Conservation (phyloP, 805 yeast genomes). For the Yarrowia sp. region DNA sequence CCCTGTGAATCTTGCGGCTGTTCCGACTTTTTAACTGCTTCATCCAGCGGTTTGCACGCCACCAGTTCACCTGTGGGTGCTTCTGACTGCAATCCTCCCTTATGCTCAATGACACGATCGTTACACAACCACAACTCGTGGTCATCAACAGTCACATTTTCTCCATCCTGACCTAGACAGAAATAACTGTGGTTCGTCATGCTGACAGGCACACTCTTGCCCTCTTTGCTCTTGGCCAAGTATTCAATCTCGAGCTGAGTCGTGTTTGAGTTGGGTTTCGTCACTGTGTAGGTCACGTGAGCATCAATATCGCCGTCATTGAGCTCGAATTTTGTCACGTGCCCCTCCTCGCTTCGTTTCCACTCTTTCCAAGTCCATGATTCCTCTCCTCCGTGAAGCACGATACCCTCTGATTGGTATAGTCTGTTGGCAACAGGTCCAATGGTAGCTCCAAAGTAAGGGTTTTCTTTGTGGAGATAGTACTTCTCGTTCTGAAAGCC, state of each 20-base stretch:
- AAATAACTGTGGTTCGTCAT: slow-evolving; percentile 10
- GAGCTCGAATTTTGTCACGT: neutral
- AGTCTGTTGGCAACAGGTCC: slow-evolving; percentile 5
- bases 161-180: neutral
- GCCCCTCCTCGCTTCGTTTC: neutral
- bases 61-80: neutral
- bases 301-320: neutral
- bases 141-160: neutral
- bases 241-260: neutral
- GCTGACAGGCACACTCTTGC: neutral
- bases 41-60: neutral
- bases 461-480: neutral
- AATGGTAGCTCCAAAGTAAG: slow-evolving; percentile 1
- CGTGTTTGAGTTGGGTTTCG: neutral
- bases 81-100: neutral
- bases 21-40: too few relatives aligned
- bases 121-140: neutral
- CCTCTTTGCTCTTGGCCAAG: neutral
- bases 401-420: neutral
- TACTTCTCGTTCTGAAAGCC: neutral
- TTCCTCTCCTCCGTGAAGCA: neutral
- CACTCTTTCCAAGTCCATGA: neutral
- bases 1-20: neutral
- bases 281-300: neutral
- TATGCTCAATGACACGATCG: neutral